Base-by-base conservation (phyloP, 2,329 filamentous ascomycete species). In the Stemphylium lycopersici region DNA sequence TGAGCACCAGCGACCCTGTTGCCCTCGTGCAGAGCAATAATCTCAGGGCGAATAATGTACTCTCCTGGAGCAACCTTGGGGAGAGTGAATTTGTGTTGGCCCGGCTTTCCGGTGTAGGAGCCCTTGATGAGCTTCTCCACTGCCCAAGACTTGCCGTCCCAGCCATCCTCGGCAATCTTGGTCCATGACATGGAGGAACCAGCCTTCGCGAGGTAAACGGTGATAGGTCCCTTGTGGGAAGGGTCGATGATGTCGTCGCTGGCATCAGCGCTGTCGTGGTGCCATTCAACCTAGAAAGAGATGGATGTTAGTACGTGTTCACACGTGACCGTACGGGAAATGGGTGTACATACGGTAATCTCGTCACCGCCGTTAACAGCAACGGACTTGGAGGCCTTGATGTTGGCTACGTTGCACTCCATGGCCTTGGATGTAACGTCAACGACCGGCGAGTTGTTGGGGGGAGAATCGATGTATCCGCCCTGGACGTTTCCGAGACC, bases 211-310 rank as follows among this genome's bases (percentile, higher is more conserved):
- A 83, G 79, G 67, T 81, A 84, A 57, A 80, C 81, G 59, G 79
- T 76, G 64, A 84, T 70, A 34, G 81, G 82, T 8, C 82, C 82
- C 67, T 77, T 70, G 76, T 84, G 82, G 44, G 78, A 81, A 22
- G 45, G 32, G 60, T 75, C 82, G 46, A 84, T 81, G 74, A 84
- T 82, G 66, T 83, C 81, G 70, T 83, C 80, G 18, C 59, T 54
- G 31, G 62, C 54, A 55, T 65, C 63, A 39, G 80, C 77, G 63
- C 34, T 76, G 70, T 84, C 65, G 74, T 84, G 81, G 70, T 78
- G 79, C 81, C 80, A 84, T 69, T 83, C 78, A 63, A 71, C 66
- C 56, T 58, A 39, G 13, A 37, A 29, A 26, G 36, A n/a, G 41
- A 1, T 24, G 10, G 24, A 26, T 39, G 56, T 58, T 7, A 58